These are phyloP conservation scores for Exophiala sideris DNA, from an alignment of 2,329 filamentous ascomycete species.

Conservation along the genomic window DNA sequence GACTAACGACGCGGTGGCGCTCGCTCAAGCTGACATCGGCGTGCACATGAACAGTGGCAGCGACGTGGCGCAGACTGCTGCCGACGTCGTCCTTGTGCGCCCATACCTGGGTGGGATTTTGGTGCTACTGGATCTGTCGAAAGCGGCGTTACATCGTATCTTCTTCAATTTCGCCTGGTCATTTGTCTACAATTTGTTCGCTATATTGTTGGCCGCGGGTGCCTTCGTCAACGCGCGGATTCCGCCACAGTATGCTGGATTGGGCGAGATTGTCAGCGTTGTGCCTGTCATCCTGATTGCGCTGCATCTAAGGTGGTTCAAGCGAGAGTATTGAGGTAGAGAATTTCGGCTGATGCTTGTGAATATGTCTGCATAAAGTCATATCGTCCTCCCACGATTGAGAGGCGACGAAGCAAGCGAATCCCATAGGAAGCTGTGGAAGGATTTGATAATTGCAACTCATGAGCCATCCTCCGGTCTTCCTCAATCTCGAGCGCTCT, in stretches of 20 bases:
- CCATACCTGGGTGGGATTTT: slow-evolving; percentile 56
- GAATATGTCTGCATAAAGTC: slow-evolving; percentile 2
- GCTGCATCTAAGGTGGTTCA: neutral
- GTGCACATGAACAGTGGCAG: slow-evolving; percentile 61
- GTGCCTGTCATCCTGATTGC: slow-evolving; percentile 58
- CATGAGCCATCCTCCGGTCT: neutral
- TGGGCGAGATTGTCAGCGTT: slow-evolving; percentile 73
- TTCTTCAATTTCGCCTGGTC: slow-evolving; percentile 69
- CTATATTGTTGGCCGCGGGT: slow-evolving; percentile 64
- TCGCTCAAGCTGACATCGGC: slow-evolving; percentile 68
- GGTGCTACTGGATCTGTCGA: slow-evolving; percentile 54
- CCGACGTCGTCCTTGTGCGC: slow-evolving; percentile 68
- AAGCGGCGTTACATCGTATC: slow-evolving; percentile 47
- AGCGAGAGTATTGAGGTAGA: neutral
- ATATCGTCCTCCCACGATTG: slow-evolving; percentile 2
- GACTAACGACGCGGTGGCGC: slow-evolving; percentile 72
- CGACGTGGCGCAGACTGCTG: slow-evolving; percentile 65
- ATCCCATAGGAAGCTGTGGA: slow-evolving; percentile 2
- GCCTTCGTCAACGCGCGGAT: slow-evolving; percentile 60
- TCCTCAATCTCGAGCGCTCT: neutral
- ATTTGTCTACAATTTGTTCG: slow-evolving; percentile 66
- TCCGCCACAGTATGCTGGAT: slow-evolving; percentile 61
- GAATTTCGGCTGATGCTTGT: neutral
- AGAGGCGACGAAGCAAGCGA: slow-evolving; percentile 2
- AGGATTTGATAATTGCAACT: slow-evolving; percentile 1